Evolutionary conservation across 352 stramenopile species (phyloP).

Genomic region (Pythium guiyangense): DNA sequence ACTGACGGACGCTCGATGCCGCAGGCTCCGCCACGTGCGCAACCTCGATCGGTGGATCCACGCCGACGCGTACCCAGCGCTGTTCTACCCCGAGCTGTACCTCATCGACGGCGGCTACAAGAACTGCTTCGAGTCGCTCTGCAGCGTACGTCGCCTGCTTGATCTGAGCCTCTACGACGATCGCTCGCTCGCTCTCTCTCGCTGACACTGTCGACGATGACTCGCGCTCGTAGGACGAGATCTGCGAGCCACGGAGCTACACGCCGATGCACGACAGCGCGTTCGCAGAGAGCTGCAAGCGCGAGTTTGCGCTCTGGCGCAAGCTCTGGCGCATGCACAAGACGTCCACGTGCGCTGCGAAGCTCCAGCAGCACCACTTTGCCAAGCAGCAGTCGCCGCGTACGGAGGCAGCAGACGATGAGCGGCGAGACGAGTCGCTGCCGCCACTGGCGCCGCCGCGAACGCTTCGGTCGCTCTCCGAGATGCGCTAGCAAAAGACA

Average conservation of each 20-base stretch:
- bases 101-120: conserved; percentile 71
- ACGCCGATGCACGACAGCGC: conserved; percentile 42
- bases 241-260: conserved; percentile 38
- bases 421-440: neutral
- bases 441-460: conserved; percentile 1
- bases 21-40: conserved; percentile 48
- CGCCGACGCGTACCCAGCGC: conserved; percentile 46
- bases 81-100: conserved; percentile 69
- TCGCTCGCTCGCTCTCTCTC: no score
- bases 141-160: conserved; percentile 1
- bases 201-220: neutral
- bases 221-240: conserved; percentile 13
- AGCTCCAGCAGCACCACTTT: conserved; percentile 24
- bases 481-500: conserved; percentile 4
- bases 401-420: neutral
- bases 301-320: conserved; percentile 42
- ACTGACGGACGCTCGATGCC: no score
- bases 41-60: conserved; percentile 62
- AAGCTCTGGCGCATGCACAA: conserved; percentile 48
- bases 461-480: conserved; percentile 8
- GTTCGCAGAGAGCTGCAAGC: conserved; percentile 37
- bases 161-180: neutral
- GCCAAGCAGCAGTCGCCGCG: neutral
- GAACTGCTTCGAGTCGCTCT: conserved; percentile 52
- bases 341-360: conserved; percentile 28